Percentiles rank a stretch among this genome's conserved stretches.
Conservation (phyloP, 768 basidiomycete genomes). For the Rhizopogon vesiculosus region DNA sequence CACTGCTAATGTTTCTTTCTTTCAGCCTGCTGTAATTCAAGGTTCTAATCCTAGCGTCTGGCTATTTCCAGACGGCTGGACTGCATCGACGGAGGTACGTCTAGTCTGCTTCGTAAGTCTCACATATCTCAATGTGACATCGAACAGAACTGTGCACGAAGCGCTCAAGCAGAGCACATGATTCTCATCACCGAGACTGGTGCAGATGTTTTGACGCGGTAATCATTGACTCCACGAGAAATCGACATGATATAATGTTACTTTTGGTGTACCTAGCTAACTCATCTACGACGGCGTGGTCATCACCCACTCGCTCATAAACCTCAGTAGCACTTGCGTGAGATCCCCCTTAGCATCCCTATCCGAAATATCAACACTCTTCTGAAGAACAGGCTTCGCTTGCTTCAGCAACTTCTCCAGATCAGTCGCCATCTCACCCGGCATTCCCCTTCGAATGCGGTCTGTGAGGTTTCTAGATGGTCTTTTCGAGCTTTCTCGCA, state of each 20-base stretch:
- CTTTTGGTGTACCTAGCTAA: constrained; percentile 2
- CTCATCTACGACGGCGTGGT: constrained; percentile 20
- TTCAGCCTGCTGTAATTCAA: constrained; percentile 72
- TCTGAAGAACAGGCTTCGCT: constrained; percentile 57
- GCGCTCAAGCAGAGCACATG: constrained; percentile 88
- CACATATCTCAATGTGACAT: background rate
- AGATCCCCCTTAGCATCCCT: constrained; percentile 44
- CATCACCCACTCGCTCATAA: constrained; percentile 60
- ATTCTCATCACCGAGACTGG: constrained; percentile 76
- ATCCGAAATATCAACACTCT: constrained; percentile 47
- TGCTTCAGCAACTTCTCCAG: constrained; percentile 61
- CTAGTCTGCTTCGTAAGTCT: background rate
- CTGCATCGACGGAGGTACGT: constrained; percentile 78
- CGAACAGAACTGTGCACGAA: constrained; percentile 68
- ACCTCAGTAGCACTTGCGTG: constrained; percentile 53
- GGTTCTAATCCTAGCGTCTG: constrained; percentile 62
- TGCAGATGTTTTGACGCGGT: constrained; percentile 70
- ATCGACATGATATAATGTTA: constrained; percentile 2
- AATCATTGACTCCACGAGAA: constrained; percentile 1
- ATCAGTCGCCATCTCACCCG: constrained; percentile 75
- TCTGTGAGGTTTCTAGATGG: constrained; percentile 55
- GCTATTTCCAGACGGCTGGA: constrained; percentile 93
- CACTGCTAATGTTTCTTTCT: background rate
- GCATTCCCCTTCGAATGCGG: constrained; percentile 68
- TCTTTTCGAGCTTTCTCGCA: constrained; percentile 29